Base-by-base conservation (phyloP, 805 yeast genomes). In the Yarrowia sp. region DNA sequence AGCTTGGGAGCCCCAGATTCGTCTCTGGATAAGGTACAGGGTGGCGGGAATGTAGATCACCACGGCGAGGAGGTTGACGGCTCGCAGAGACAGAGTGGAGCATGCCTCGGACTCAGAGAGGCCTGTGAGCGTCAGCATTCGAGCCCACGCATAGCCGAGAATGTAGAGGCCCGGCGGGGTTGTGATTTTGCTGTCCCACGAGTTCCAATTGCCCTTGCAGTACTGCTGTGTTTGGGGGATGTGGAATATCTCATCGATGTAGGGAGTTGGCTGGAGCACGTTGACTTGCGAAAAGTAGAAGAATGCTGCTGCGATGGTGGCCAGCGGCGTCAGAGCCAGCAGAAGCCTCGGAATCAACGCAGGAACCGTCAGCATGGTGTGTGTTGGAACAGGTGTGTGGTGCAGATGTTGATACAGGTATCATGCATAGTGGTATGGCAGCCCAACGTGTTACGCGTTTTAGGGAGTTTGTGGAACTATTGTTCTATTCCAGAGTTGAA, bases 151-250 rank as follows among this genome's bases (percentile, higher is more conserved):
- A 66, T 72, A 75, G 1, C 81, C 81, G 12, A 84, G 65, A 2
- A 78, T 55, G 70, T 94, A 93, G 16, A 93, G 76, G 0, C 98
- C 99, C 0, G 98, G 98, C 1, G 99, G 99, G 0, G 99, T 94
- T 1, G 99, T 93, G 70, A 94, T 90, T 70, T 93, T 92, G 12
- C 84, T 80, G 72, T 94, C 90, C 97, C 97, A 91, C 0, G 75
- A 68, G n/a, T 65, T 61, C 74, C 84, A 90, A 58, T 83, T 76
- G 12, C 86, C 87, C 1, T 71, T 66, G 63, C 90, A 81, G 69
- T 87, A 91, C 51, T 76, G 78, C 63, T 82, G 78, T 6, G 96
- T 84, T 77, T 94, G 98, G 7, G 84, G 83, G 21, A 89, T 78
- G 71, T 94, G 99, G 74, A 93, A 93, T 12, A 82, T 78, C 72